A percentile compares a stretch with the other conserved stretches of the same genome.
Evolutionary conservation across 495 filamentous ascomycete genomes (phyloP).

Genomic region (Halenospora varia): DNA sequence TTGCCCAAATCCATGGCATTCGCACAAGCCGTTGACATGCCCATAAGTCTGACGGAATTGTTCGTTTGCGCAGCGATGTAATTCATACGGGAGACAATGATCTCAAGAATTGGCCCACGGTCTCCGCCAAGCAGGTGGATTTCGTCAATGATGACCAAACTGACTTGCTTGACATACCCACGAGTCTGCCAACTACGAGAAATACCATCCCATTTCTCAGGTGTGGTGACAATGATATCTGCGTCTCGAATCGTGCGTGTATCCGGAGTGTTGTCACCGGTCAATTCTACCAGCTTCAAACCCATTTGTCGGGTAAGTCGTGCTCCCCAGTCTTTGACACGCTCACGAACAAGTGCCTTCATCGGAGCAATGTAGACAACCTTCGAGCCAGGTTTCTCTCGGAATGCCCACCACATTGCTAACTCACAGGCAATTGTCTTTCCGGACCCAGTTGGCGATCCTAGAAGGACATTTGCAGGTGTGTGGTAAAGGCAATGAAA

Average conservation of each 20-base stretch:
- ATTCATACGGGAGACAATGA: slow-evolving; percentile 99
- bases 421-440: slow-evolving; percentile 95
- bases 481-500: slow-evolving; percentile 96
- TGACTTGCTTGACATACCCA: slow-evolving; percentile 92
- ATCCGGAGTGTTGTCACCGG: slow-evolving; percentile 96
- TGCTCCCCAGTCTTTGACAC: slow-evolving; percentile 90
- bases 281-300: slow-evolving; percentile 90
- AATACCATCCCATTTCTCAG: slow-evolving; percentile 99
- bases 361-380: slow-evolving; percentile 99
- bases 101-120: slow-evolving; percentile 94
- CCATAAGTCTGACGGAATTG: slow-evolving; percentile 81
- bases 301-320: slow-evolving; percentile 83
- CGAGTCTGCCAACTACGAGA: slow-evolving; percentile 96
- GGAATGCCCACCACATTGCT: slow-evolving; percentile 99
- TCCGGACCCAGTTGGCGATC: slow-evolving; percentile 95
- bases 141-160: slow-evolving; percentile 97
- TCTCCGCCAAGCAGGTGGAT: slow-evolving; percentile 96
- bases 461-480: slow-evolving; percentile 82
- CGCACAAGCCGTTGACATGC: slow-evolving; percentile 97
- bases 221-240: slow-evolving; percentile 97
- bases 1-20: slow-evolving; percentile 93
- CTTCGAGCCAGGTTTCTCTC: slow-evolving; percentile 92
- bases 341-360: slow-evolving; percentile 96
- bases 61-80: slow-evolving; percentile 95
- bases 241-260: slow-evolving; percentile 91